Evolutionary conservation across 768 basidiomycete genomes (phyloP), one percentile per base, ranked within the genome.

Genomic region (Amanita subjunquillea): DNA sequence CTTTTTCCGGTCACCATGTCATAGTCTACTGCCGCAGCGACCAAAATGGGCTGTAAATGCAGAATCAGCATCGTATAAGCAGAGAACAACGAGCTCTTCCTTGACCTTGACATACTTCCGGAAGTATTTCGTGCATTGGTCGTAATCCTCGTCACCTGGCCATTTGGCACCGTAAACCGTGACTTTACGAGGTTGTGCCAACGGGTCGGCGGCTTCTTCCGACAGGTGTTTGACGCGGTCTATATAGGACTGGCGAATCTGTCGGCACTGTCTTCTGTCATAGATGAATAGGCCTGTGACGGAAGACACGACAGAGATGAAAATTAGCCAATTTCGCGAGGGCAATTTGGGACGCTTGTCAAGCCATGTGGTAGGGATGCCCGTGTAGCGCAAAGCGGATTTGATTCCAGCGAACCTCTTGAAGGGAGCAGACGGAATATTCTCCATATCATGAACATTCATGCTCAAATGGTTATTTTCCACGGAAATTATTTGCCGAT

Each of bases 31-130:
- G 92, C 96, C 2, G 93, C 92, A 4, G 95, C 93, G 34, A 94
- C 88, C 4, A 99, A 75, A 52, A 95, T 79, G 7, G 96, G 96
- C 96, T 99, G 62, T 12, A 53, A 13, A 48, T 43, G 42, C 40
- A 48, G 34, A 53, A 59, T 29, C 51, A 50, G 25, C 37, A 50
- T 41, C 61, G 12, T 51, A 40, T 32, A 38, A 57, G 5, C 23
- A 38, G 38, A 44, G 44, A 29, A 42, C 46, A 43, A 40, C 53
- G 20, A 53, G 51, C 38, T 17, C 17, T 50, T 50, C 51, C 44
- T 81, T 57, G 57, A 96, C 96, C 87, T 96, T 95, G 72, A 97
- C 82, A 69, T 96, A 98, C 75, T 89, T 91, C 66, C 89, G 86
- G 73, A 98, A 98, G 73, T 91, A 91, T 69, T 76, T 83, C 65